A percentile compares a stretch with the other conserved stretches of the same genome.
Evolutionary conservation across 2,329 filamentous ascomycete species (phyloP).

Genomic region (Davidsoniella eucalypti): DNA sequence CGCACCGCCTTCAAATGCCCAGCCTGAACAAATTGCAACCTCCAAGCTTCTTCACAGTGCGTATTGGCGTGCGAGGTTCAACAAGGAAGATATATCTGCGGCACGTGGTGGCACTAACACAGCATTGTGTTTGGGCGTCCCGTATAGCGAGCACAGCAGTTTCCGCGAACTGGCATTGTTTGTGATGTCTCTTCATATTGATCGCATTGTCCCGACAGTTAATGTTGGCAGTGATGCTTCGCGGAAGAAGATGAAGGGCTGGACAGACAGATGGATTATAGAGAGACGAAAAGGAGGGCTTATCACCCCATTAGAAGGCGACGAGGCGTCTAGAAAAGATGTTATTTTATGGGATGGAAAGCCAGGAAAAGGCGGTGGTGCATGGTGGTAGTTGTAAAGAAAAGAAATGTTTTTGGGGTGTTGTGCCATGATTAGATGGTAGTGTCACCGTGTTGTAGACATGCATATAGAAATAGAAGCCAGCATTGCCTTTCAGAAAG

Average conservation of each 20-base stretch:
- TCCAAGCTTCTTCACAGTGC: slow-evolving; percentile 37
- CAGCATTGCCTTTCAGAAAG: neutral
- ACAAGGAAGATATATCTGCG: slow-evolving; percentile 53
- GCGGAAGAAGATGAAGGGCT: slow-evolving; percentile 44
- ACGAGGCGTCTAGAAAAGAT: slow-evolving; percentile 18
- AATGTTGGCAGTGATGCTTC: slow-evolving; percentile 51
- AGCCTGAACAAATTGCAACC: slow-evolving; percentile 33
- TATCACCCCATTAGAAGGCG: slow-evolving; percentile 27
- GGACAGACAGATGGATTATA: slow-evolving; percentile 45
- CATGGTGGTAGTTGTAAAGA: slow-evolving; percentile 21
- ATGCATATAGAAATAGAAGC: neutral
- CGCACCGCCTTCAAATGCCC: slow-evolving; percentile 19
- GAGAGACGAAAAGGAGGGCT: slow-evolving; percentile 41
- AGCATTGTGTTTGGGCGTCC: slow-evolving; percentile 80
- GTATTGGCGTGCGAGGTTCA: slow-evolving; percentile 63
- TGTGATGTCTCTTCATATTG: slow-evolving; percentile 70
- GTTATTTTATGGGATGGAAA: slow-evolving; percentile 25
- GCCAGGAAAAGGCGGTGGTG: slow-evolving; percentile 22
- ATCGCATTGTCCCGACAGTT: slow-evolving; percentile 83
- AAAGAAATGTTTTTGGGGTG: neutral
- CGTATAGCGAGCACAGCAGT: slow-evolving; percentile 89
- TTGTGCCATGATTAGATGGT: neutral
- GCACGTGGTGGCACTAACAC: slow-evolving; percentile 72
- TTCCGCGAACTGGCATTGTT: slow-evolving; percentile 93
- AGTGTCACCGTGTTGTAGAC: slow-evolving; percentile 7